These are phyloP conservation scores for Tylopilus orsonianus DNA, from an alignment of 1,284 basidiomycete genomes.

Conservation along the genomic window DNA sequence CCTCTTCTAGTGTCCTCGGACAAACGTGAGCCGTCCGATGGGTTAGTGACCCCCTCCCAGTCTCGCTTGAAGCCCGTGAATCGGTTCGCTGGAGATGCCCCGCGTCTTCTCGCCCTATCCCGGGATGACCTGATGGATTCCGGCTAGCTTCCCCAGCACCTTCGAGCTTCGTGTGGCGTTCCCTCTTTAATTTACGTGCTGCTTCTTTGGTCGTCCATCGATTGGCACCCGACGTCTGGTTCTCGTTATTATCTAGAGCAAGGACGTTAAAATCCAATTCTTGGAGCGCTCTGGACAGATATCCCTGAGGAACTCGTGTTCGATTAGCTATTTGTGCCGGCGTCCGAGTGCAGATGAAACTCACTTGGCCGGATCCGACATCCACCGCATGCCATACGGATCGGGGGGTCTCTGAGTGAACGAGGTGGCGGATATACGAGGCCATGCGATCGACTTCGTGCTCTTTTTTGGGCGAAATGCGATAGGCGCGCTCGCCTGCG, in stretches of 20 bases:
- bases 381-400: slow-evolving; percentile 44
- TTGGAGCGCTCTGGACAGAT: slow-evolving; percentile 46
- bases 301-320: slow-evolving; percentile 38
- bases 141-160: not conserved
- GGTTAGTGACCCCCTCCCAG: slow-evolving; percentile 39
- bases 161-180: slow-evolving; percentile 2
- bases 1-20: slow-evolving; percentile 39
- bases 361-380: slow-evolving; percentile 54
- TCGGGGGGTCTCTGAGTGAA: slow-evolving; percentile 13
- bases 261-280: slow-evolving; percentile 43
- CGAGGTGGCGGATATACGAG: slow-evolving; percentile 36
- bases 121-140: not conserved
- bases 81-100: not conserved
- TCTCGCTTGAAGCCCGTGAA: not conserved
- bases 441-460: slow-evolving; percentile 53
- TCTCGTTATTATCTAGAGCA: slow-evolving; percentile 48
- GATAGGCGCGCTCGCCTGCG: slow-evolving; percentile 25
- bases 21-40: slow-evolving; percentile 54
- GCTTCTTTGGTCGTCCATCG: slow-evolving; percentile 32
- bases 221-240: slow-evolving; percentile 46
- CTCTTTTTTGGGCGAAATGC: slow-evolving; percentile 56
- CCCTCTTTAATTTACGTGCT: slow-evolving; percentile 16
- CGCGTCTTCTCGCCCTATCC: not conserved
- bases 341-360: slow-evolving; percentile 13
- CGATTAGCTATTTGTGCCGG: not conserved